Conservation (phyloP, 1,284 basidiomycete genomes). For the Bondarzewia mesenterica region DNA sequence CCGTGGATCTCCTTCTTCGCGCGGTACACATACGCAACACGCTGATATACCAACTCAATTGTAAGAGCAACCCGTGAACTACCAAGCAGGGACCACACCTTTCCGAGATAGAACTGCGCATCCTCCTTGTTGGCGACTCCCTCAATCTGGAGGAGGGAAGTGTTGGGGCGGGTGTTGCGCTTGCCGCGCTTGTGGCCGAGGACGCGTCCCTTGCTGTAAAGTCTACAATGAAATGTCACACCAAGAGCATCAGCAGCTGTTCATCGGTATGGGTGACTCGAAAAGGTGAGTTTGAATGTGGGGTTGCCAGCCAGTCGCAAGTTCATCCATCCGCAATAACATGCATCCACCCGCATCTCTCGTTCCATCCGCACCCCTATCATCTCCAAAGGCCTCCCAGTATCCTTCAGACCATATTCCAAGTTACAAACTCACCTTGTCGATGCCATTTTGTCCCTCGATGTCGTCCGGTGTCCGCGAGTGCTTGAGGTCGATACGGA, state of each 20-base stretch:
- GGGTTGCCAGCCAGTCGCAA: background rate
- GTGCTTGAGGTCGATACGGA: constrained; percentile 2
- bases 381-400: background rate
- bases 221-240: constrained; percentile 39
- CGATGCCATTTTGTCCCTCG: constrained; percentile 14
- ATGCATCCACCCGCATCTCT: constrained; percentile 8
- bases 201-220: constrained; percentile 96
- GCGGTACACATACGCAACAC: constrained; percentile 96
- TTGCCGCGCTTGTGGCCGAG: constrained; percentile 98
- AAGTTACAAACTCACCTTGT: constrained; percentile 15
- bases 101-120: constrained; percentile 97
- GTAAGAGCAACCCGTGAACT: constrained; percentile 1
- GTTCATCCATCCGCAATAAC: constrained; percentile 7
- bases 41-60: constrained; percentile 36
- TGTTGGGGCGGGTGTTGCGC: constrained; percentile 93
- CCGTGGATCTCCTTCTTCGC: constrained; percentile 91
- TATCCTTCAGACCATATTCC: background rate
- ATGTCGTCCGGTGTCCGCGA: constrained; percentile 10
- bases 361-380: background rate
- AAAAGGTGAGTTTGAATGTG: constrained; percentile 3
- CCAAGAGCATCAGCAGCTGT: background rate
- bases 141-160: constrained; percentile 95
- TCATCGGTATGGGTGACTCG: background rate
- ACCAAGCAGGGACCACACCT: constrained; percentile 52
- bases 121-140: constrained; percentile 92